phyloP scores from a whole-genome alignment of 345 rosid genomes.

The Luvunga scandens region DNA sequence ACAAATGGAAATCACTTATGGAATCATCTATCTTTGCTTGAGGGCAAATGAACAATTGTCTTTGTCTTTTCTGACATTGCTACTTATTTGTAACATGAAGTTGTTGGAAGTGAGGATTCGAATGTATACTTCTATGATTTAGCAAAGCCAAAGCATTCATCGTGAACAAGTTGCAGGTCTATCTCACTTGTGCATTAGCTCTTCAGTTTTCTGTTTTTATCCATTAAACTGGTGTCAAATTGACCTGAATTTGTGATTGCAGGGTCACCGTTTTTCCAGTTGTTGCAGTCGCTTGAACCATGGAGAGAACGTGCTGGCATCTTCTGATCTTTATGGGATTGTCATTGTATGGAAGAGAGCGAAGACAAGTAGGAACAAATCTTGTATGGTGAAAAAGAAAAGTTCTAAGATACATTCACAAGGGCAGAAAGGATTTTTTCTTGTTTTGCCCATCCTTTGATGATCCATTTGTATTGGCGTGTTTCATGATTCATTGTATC shows the following conservation, averaged over 20 bases:
- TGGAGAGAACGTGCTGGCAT: constrained; percentile 93
- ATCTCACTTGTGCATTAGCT: constrained; percentile 1
- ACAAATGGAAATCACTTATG: too few relatives aligned
- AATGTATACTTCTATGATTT: constrained; percentile 89
- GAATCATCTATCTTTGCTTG: neutral
- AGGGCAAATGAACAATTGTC: neutral
- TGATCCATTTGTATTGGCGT: neutral
- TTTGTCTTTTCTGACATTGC: constrained; percentile 13
- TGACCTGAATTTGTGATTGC: constrained; percentile 19
- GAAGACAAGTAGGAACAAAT: constrained; percentile 42
- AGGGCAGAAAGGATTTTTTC: neutral
- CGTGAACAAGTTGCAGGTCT: constrained; percentile 95
- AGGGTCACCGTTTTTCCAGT: constrained; percentile 97
- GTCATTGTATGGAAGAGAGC: constrained; percentile 99
- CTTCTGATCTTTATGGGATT: constrained; percentile 87
- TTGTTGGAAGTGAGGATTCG: constrained; percentile 92
- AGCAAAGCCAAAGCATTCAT: constrained; percentile 80
- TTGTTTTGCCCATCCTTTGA: neutral
- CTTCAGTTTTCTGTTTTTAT: neutral
- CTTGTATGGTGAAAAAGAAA: neutral
- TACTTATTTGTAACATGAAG: constrained; percentile 33
- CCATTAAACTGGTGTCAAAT: neutral
- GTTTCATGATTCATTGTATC: neutral
- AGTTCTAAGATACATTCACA: constrained; percentile 2
- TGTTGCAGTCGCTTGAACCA: constrained; percentile 84